Evolutionary conservation across 305 asterid species (phyloP), one percentile per base, ranked within the genome.

Genomic region (Fraxinus dipetala): DNA sequence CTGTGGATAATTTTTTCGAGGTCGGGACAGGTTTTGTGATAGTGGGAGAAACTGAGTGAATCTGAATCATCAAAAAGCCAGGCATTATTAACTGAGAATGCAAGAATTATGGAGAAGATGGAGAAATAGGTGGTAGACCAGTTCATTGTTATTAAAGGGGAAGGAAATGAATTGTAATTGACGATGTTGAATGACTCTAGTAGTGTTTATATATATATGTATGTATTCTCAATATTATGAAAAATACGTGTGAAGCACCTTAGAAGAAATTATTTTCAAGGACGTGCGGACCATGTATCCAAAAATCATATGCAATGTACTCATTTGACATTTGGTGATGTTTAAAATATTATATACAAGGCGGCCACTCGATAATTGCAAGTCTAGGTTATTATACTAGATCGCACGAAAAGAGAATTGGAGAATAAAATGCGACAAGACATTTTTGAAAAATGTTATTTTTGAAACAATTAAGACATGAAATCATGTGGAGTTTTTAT

Each of bases 11-110:
- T 95, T 20, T 35, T 76, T 76, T 93, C 96, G 3, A 89, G 79
- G 1, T 87, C 73, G 0, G 98, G 98, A 76, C 98, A 91, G 81
- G 87, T 92, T 6, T 74, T 6, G 2, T 78, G 88, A 82, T 95
- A 95, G 86, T 90, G 86, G 0, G 88, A 75, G 63, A 75, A 86
- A 40, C 91, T 86, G 30, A 95, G 87, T 2, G 77, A 61, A 18
- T 89, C 92, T 26, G 73, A 65, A 65, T 65, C 73, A 65, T 65
- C 36, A 65, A 51, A 51, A 16, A 4, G 73, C 73, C 8, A 26
- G n/a, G 73, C 73, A 24, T 65, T 13, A 65, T 26, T 65, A 28
- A 65, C 36, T 26, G 73, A 65, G 35, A 65, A 1, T 26, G 73
- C 34, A 65, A 65, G 34, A 26, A 65, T 65, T 3, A 65, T 24